Evolutionary conservation across 805 yeast species (phyloP).

Genomic region (Hanseniaspora nectarophila): DNA sequence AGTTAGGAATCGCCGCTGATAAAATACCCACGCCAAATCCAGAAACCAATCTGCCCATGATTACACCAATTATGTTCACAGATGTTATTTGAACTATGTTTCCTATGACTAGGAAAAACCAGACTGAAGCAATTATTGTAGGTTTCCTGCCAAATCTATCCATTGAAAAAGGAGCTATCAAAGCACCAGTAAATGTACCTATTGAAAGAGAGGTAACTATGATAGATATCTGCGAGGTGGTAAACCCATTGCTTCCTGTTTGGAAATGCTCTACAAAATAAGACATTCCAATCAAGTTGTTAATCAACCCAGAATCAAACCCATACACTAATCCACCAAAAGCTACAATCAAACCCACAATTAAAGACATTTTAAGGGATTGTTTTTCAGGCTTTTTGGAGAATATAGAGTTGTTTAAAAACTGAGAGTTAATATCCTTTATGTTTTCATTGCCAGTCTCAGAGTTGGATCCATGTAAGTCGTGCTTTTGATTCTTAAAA

Average conservation of each 20-base stretch:
- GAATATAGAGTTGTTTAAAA: conserved; percentile 18
- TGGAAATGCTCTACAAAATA: conserved; percentile 52
- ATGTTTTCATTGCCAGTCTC: neutral
- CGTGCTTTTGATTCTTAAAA: neutral
- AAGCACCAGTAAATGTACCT: conserved; percentile 66
- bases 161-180: conserved; percentile 47
- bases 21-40: conserved; percentile 68
- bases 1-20: conserved; percentile 70
- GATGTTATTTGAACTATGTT: conserved; percentile 57
- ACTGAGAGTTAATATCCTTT: conserved; percentile 6
- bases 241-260: conserved; percentile 32
- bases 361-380: conserved; percentile 52
- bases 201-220: conserved; percentile 68
- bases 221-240: conserved; percentile 53
- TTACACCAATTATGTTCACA: conserved; percentile 38
- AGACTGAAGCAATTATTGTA: conserved; percentile 50
- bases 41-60: conserved; percentile 61
- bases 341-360: conserved; percentile 72
- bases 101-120: conserved; percentile 58
- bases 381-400: conserved; percentile 29
- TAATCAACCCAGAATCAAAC: conserved; percentile 78
- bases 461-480: neutral
- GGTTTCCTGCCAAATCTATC: conserved; percentile 63
- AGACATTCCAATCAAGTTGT: conserved; percentile 65
- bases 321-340: conserved; percentile 87